Evolutionary conservation across 805 yeast genomes (phyloP), one percentile per base, ranked within the genome.

Genomic region (Barnettozyma wickerhamii): DNA sequence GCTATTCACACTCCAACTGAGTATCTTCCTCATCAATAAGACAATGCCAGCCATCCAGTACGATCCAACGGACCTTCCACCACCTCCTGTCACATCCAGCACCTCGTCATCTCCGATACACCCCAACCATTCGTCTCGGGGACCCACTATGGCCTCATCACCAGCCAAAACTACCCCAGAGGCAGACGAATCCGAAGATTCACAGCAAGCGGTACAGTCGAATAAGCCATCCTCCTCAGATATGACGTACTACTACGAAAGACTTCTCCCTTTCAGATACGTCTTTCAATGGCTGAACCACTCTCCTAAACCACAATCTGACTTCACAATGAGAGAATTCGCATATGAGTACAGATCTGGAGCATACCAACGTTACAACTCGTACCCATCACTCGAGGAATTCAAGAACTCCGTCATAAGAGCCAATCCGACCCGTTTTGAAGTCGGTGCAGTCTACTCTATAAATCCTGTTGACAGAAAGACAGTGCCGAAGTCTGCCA

Each of bases 221-320:
- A 38, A 42, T 13, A 38, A 40, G 2, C 43, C 43, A 6, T 54
- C 59, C 26, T 51, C 66, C 3, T 74, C 83, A 7, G 90, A 84
- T 55, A 83, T 85, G 88, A 65, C 65, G 10, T 79, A 74, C 54
- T 86, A 80, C 60, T 87, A 87, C 56, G 78, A 78, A 47, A 62
- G 79, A 19, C 63, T 84, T 30, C 72, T 86, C 31, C 97, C 97
- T 4, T 87, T 84, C 66, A 73, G 80, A 48, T 71, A 77, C 28
- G 67, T 90, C n/a, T 90, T 82, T 64, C 81, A 77, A 47, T 91
- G 98, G 98, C 67, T 91, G 37, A 85, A 81, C 58, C 98, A 90
- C 60, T 80, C 95, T 0, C 86, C 83, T 3, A 77, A 75, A 33
- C 83, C 93, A 7, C 72, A 78, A 15, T 66, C 74, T 18, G 93